A percentile compares a stretch with the other conserved stretches of the same genome.
These are phyloP conservation scores for Thalia dealbata DNA, from an alignment of 176 grass and related monocot genomes.

Conservation along the genomic window DNA sequence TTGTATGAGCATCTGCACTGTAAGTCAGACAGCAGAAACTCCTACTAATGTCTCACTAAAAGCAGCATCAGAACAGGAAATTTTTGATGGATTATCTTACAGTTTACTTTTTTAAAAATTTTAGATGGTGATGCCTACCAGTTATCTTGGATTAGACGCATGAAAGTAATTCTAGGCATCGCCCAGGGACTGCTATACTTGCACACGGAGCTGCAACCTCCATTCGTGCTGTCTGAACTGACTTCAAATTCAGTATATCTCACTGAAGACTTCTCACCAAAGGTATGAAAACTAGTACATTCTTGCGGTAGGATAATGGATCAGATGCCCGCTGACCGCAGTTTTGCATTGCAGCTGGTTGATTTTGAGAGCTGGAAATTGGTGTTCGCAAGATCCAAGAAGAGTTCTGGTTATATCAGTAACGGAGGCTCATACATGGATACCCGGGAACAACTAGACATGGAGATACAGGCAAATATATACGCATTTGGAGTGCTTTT, in stretches of 20 bases:
- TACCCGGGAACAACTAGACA: conserved; percentile 42
- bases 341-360: conserved; percentile 47
- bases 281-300: conserved; percentile 30
- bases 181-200: conserved; percentile 68
- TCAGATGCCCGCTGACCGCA: not conserved
- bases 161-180: conserved; percentile 90
- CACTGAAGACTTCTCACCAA: conserved; percentile 88
- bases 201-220: conserved; percentile 68
- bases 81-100: not conserved
- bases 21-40: conserved; percentile 18
- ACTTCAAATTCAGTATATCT: conserved; percentile 60
- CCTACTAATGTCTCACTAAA: not conserved
- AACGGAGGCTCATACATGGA: conserved; percentile 25
- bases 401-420: conserved; percentile 25
- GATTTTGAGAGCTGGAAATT: conserved; percentile 95
- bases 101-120: conserved; percentile 1
- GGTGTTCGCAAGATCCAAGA: conserved; percentile 50
- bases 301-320: not conserved
- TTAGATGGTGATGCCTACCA: conserved; percentile 76
- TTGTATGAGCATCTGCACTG: conserved; percentile 86
- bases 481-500: conserved; percentile 79
- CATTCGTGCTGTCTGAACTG: conserved; percentile 61
- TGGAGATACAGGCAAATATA: conserved; percentile 60
- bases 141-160: conserved; percentile 79
- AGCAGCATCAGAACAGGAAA: too few species aligned